phyloP scores from a whole-genome alignment of 176 grass and related monocot genomes.

The Triticum aestivum region IWGSC_CS_RefSeq_v2.1 NC_057795.1:553902741-553903240 shows the following conservation, averaged over 20 bases:
- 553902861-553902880: background rate
- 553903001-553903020: background rate
- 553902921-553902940: background rate
- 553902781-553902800: background rate
- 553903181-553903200: background rate
- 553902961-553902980: background rate
- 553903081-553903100: background rate
- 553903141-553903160: background rate
- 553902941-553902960: background rate
- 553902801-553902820: background rate
- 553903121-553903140: background rate
- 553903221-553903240: background rate
- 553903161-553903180: background rate
- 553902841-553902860: background rate
- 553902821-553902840: background rate
- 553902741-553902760: background rate
- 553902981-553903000: background rate
- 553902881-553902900: background rate
- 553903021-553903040: background rate
- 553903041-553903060: background rate
- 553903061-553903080: background rate
- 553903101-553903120: background rate
- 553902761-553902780: background rate
- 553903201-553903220: background rate
- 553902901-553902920: background rate